phyloP scores from a whole-genome alignment of 106 monocot species.

The Allium fistulosum region DNA sequence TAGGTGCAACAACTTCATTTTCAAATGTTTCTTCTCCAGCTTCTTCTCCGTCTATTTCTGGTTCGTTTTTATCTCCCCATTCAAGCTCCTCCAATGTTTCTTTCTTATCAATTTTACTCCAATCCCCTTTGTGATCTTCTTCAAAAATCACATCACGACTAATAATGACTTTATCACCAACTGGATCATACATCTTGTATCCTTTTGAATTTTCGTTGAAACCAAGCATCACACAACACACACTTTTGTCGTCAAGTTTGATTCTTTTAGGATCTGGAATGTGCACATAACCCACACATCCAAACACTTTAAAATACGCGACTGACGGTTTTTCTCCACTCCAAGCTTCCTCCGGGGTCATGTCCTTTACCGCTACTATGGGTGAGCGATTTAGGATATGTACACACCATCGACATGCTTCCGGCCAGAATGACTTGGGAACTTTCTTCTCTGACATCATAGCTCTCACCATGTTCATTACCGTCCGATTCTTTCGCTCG shows the following conservation, averaged over 20 bases:
- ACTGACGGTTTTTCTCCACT: background rate
- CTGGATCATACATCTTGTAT: background rate
- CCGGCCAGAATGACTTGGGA: too few relatives aligned
- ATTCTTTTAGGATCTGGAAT: background rate
- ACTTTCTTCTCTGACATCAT: background rate
- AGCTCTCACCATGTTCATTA: background rate
- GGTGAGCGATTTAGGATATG: background rate
- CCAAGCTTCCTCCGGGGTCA: background rate
- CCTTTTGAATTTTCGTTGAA: background rate
- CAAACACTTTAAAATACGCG: background rate
- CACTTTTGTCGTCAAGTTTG: background rate
- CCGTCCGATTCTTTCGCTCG: constrained; percentile 2
- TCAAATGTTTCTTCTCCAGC: background rate
- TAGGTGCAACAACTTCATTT: background rate
- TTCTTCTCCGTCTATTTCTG: background rate
- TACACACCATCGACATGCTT: too few relatives aligned
- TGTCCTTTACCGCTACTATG: background rate
- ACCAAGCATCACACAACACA: background rate
- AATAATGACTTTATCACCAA: background rate
- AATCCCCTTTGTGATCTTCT: background rate
- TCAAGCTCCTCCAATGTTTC: background rate
- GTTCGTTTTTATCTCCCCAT: background rate
- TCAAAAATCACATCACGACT: background rate
- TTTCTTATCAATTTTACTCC: background rate
- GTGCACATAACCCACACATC: background rate